These are phyloP conservation scores for Podospora conica DNA, from an alignment of 495 filamentous ascomycete genomes.

Conservation along the genomic window DNA sequence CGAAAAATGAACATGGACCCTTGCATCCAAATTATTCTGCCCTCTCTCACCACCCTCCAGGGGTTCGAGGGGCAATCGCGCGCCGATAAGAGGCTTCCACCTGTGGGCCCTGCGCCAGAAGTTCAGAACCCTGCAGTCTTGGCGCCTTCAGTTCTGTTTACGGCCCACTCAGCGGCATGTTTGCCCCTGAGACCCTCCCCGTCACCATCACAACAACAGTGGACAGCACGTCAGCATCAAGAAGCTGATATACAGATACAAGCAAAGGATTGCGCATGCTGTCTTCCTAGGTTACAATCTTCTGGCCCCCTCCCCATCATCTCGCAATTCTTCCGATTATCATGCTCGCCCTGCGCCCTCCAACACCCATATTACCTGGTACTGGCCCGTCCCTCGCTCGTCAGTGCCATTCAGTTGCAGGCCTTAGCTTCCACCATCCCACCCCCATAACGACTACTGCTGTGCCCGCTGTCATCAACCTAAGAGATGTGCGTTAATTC, in stretches of 20 bases:
- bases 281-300: neutral
- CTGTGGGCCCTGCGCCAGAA: neutral
- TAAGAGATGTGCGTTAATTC: constrained; percentile 17
- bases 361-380: neutral
- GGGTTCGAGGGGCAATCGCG: neutral
- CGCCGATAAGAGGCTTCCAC: neutral
- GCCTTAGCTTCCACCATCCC: constrained; percentile 12
- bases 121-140: neutral
- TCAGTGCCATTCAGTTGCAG: neutral
- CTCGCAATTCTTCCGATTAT: neutral
- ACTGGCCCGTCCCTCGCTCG: neutral
- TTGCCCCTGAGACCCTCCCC: too few species aligned
- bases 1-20: neutral
- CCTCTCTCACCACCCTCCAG: constrained; percentile 6
- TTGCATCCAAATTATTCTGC: constrained; percentile 8
- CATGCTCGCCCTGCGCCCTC: neutral
- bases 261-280: neutral
- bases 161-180: too few species aligned
- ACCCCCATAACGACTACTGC: constrained; percentile 12
- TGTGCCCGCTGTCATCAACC: constrained; percentile 16
- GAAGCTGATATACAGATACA: neutral
- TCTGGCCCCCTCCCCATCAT: neutral
- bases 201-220: too few species aligned
- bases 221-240: neutral
- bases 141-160: neutral